A percentile compares a stretch with the other conserved stretches of the same genome.
These are phyloP conservation scores for Oropetium thomaeum DNA, from an alignment of 176 grass and related monocot species.

Conservation along the genomic window DNA sequence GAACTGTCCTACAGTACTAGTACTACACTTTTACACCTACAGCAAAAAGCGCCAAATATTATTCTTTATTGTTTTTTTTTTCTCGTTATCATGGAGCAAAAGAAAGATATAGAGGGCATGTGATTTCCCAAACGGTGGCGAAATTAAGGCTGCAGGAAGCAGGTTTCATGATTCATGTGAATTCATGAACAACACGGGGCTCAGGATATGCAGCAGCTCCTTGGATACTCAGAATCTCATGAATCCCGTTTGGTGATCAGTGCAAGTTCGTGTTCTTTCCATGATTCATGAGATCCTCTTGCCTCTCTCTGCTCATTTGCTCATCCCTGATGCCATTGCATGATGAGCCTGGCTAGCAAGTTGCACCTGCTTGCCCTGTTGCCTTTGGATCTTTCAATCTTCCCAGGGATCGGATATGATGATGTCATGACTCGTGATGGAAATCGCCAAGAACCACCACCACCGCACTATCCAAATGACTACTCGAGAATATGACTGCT, in stretches of 20 bases:
- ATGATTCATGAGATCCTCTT: conserved; percentile 36
- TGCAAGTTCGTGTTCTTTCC: conserved; percentile 15
- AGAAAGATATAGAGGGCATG: conserved; percentile 28
- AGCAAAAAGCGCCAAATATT: conserved; percentile 26
- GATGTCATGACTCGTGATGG: conserved; percentile 44
- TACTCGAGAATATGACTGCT: conserved; percentile 18
- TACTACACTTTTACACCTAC: neutral
- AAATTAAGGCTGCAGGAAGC: conserved; percentile 24
- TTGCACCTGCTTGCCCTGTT: conserved; percentile 25
- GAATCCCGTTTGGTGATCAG: conserved; percentile 16
- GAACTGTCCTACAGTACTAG: conserved; percentile 3
- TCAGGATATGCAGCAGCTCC: neutral
- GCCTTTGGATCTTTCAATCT: conserved; percentile 36
- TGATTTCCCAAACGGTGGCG: conserved; percentile 24
- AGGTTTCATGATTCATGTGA: conserved; percentile 20
- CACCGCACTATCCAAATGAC: conserved; percentile 23
- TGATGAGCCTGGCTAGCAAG: conserved; percentile 33
- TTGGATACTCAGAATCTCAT: conserved; percentile 28
- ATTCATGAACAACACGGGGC: neutral
- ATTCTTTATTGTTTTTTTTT: conserved; percentile 12
- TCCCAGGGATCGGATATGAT: conserved; percentile 23
- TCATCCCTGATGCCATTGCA: conserved; percentile 46
- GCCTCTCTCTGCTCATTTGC: conserved; percentile 10
- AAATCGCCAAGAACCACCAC: conserved; percentile 13
- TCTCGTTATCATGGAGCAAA: conserved; percentile 8